A percentile compares a stretch with the other conserved stretches of the same genome.
Evolutionary conservation across 129 eudicot species (phyloP).

Genomic region (Flaveria bidentis): DNA sequence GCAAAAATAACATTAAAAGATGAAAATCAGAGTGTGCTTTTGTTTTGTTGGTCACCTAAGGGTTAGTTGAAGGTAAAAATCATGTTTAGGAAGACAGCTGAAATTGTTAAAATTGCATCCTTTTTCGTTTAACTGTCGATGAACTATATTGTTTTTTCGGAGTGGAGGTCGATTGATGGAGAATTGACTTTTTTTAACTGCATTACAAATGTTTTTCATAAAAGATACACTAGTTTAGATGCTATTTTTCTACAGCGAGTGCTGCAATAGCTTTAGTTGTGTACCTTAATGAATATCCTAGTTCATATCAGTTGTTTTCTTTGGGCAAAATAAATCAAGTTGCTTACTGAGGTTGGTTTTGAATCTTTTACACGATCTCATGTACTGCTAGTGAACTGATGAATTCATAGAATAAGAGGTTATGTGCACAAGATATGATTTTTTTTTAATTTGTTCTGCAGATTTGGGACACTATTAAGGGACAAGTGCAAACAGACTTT

Average conservation of each 20-base stretch:
- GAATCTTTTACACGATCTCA: neutral
- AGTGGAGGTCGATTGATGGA: no score
- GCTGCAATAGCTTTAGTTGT: neutral
- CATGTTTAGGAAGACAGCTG: no score
- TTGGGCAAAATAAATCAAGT: neutral
- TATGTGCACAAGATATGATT: neutral
- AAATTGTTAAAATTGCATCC: no score
- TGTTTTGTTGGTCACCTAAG: neutral
- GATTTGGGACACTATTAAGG: slow-evolving; percentile 95
- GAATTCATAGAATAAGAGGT: neutral
- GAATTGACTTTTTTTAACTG: neutral
- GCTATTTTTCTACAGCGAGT: neutral
- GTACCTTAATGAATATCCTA: neutral
- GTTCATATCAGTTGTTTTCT: neutral
- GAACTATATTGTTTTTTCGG: no score
- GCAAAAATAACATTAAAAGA: neutral
- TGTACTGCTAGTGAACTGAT: neutral
- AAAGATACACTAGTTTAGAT: neutral
- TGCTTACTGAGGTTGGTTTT: neutral
- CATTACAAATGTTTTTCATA: neutral
- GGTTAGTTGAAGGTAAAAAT: neutral
- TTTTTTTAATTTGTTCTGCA: slow-evolving; percentile 40
- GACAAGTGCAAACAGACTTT: slow-evolving; percentile 89
- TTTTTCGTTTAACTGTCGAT: no score
- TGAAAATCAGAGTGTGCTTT: neutral